Evolutionary conservation across 1,284 basidiomycete species (phyloP).

Genomic region (Hypsizygus ulmarius): DNA sequence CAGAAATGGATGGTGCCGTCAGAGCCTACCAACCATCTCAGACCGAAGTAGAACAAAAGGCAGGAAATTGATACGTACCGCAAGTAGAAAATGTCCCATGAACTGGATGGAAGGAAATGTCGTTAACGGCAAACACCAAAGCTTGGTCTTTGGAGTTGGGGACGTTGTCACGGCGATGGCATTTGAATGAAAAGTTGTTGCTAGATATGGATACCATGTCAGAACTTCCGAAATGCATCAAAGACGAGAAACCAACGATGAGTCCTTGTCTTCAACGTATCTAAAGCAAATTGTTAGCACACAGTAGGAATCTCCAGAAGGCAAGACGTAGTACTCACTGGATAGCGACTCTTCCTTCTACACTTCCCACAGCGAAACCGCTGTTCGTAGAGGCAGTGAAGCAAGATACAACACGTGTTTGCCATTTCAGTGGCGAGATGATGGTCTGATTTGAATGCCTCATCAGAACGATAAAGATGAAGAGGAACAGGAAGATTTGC

Average conservation of each 20-base stretch:
- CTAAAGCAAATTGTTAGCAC: constrained; percentile 32
- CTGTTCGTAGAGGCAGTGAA: constrained; percentile 70
- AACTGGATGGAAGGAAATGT: constrained; percentile 83
- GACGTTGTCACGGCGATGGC: constrained; percentile 79
- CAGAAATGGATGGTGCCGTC: constrained; percentile 85
- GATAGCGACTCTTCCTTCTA: constrained; percentile 95
- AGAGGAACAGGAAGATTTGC: background rate
- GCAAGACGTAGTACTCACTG: constrained; percentile 62
- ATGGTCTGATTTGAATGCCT: constrained; percentile 51
- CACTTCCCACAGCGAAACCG: constrained; percentile 90
- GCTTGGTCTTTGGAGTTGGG: constrained; percentile 71
- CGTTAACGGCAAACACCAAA: constrained; percentile 89
- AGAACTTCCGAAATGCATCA: background rate
- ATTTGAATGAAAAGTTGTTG: constrained; percentile 95
- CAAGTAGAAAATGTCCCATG: constrained; percentile 95
- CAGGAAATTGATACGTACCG: constrained; percentile 51
- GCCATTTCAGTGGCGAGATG: constrained; percentile 88
- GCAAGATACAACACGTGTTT: constrained; percentile 87
- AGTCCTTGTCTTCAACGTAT: constrained; percentile 81
- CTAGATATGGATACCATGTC: constrained; percentile 33
- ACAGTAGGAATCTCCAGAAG: background rate
- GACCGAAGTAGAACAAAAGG: constrained; percentile 4
- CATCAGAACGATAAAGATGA: background rate
- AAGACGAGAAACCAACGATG: constrained; percentile 42
- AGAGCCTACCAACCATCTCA: constrained; percentile 45